Conservation (phyloP, 352 stramenopile species). For the Lagenidium giganteum region DNA sequence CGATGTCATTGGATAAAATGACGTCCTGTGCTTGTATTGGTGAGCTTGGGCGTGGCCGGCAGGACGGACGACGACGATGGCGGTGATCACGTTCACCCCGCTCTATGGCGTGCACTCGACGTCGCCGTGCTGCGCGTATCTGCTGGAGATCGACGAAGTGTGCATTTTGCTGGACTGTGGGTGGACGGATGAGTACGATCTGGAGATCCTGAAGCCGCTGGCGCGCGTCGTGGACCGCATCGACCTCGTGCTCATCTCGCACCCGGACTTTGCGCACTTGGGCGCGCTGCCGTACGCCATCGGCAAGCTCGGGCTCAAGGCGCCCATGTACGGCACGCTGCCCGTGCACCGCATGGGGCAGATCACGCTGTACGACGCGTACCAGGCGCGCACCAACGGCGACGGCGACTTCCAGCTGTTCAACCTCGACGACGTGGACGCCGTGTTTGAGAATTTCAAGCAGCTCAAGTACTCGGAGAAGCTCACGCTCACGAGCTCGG, state of each 20-base stretch:
- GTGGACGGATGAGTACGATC: constrained; percentile 87
- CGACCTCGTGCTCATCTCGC: constrained; percentile 88
- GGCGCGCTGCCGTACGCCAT: constrained; percentile 87
- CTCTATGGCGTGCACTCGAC: constrained; percentile 84
- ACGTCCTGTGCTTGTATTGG: too few species aligned
- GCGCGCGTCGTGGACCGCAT: constrained; percentile 79
- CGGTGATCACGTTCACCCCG: constrained; percentile 89
- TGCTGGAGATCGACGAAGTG: constrained; percentile 90
- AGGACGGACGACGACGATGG: constrained; percentile 36
- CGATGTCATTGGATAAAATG: not conserved
- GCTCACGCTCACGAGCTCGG: constrained; percentile 78
- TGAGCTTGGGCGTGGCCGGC: not conserved
- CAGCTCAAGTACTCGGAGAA: constrained; percentile 96
- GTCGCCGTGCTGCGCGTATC: constrained; percentile 78
- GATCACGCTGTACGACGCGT: constrained; percentile 95
- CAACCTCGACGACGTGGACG: constrained; percentile 92
- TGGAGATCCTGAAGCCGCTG: constrained; percentile 78
- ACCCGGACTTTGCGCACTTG: constrained; percentile 88
- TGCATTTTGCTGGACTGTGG: constrained; percentile 90
- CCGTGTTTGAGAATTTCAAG: constrained; percentile 89
- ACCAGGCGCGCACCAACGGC: constrained; percentile 89
- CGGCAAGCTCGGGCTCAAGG: constrained; percentile 75
- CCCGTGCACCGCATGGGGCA: constrained; percentile 96
- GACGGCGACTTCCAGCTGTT: constrained; percentile 90
- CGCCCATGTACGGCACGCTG: constrained; percentile 92